A percentile compares a stretch with the other conserved stretches of the same genome.
Conservation (phyloP, 139 green algal genomes). For the Micromonas commoda region DNA sequence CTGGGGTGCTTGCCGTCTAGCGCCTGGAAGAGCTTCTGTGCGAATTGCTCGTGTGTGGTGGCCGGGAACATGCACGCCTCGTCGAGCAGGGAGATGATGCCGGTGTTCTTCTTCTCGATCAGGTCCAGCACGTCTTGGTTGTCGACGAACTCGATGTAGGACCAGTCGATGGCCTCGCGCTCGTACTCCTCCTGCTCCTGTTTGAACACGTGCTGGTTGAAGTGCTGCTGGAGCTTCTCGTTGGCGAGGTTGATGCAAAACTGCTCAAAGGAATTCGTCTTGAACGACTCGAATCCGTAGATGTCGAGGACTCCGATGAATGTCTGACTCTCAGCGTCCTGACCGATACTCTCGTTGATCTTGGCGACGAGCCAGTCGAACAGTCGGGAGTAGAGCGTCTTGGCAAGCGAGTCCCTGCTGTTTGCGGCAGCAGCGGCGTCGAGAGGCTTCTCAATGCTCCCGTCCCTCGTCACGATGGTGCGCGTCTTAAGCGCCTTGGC, state of each 20-base stretch:
- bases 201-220: constrained; percentile 77
- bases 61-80: constrained; percentile 69
- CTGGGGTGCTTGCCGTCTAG: constrained; percentile 44
- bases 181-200: constrained; percentile 98
- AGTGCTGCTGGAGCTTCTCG: constrained; percentile 99
- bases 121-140: constrained; percentile 97
- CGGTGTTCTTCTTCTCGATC: constrained; percentile 58
- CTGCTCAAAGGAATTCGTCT: constrained; percentile 84
- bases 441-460: constrained; percentile 78
- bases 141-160: constrained; percentile 98
- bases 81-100: constrained; percentile 93
- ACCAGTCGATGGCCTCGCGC: constrained; percentile 94
- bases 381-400: constrained; percentile 88
- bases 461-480: constrained; percentile 80
- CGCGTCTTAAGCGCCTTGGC: constrained; percentile 78
- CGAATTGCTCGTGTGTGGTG: constrained; percentile 71
- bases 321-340: constrained; percentile 50
- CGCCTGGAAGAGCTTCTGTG: constrained; percentile 74
- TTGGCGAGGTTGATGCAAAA: constrained; percentile 99
- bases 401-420: constrained; percentile 88
- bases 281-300: constrained; percentile 93
- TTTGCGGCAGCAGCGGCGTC: constrained; percentile 67
- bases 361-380: constrained; percentile 93
- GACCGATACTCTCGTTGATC: constrained; percentile 54
- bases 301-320: constrained; percentile 73